Conservation (phyloP, 2,329 filamentous ascomycete genomes). For the Septoria linicola region DNA sequence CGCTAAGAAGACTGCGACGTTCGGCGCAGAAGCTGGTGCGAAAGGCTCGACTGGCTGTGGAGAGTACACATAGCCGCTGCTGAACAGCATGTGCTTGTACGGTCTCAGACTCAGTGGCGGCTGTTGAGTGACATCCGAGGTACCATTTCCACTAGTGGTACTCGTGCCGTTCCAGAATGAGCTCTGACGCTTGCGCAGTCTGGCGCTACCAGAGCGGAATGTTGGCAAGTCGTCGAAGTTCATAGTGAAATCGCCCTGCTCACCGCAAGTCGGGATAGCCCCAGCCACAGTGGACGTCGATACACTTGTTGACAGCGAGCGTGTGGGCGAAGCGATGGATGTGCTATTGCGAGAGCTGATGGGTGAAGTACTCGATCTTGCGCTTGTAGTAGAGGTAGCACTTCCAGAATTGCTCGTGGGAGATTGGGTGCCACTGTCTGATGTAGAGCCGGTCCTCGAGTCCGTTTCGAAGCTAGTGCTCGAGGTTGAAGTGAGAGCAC, state of each 20-base stretch:
- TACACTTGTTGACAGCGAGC: neutral
- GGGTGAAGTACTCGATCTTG: neutral
- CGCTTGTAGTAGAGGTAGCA: neutral
- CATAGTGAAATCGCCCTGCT: conserved; percentile 46
- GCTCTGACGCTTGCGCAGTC: conserved; percentile 14
- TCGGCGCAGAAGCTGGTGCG: conserved; percentile 46
- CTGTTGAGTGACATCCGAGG: conserved; percentile 36
- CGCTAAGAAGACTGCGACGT: conserved; percentile 50
- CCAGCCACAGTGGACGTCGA: conserved; percentile 27
- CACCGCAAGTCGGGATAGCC: conserved; percentile 40
- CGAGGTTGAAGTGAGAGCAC: too few species aligned
- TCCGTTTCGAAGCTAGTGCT: too few species aligned
- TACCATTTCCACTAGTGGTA: conserved; percentile 27
- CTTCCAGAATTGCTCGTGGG: neutral
- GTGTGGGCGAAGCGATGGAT: conserved; percentile 20
- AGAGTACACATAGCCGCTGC: conserved; percentile 52
- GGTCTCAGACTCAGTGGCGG: conserved; percentile 45
- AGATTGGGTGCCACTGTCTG: neutral
- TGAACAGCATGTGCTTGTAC: conserved; percentile 54
- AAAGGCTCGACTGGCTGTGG: conserved; percentile 48
- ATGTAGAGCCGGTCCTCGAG: too few species aligned
- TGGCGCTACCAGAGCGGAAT: conserved; percentile 34
- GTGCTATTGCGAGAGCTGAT: conserved; percentile 15
- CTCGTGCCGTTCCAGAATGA: conserved; percentile 12
- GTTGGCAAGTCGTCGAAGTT: conserved; percentile 41